Conservation (phyloP, 768 basidiomycete genomes). For the Tremella mesenterica region DNA sequence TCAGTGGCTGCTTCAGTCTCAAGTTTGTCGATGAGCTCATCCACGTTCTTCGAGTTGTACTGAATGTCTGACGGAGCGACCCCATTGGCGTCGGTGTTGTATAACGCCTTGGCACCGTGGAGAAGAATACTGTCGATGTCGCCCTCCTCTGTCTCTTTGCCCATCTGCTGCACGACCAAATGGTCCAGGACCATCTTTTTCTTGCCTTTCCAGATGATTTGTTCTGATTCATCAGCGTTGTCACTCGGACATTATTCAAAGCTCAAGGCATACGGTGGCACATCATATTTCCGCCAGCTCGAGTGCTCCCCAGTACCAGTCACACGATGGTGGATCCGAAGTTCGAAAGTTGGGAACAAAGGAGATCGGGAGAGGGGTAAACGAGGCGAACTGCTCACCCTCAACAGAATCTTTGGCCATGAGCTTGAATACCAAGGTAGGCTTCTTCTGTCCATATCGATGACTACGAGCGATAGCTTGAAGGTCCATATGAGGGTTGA, state of each 20-base stretch:
- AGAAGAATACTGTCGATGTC: slow-evolving; percentile 83
- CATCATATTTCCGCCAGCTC: too few species aligned
- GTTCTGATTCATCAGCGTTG: slow-evolving; percentile 52
- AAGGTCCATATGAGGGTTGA: slow-evolving; percentile 86
- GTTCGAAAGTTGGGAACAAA: too few species aligned
- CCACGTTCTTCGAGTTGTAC: slow-evolving; percentile 65
- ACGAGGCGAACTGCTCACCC: slow-evolving; percentile 51
- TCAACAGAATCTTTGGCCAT: slow-evolving; percentile 93
- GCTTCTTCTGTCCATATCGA: slow-evolving; percentile 89
- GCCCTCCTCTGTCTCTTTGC: slow-evolving; percentile 68
- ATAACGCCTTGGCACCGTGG: slow-evolving; percentile 77
- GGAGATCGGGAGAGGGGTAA: too few species aligned
- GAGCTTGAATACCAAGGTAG: slow-evolving; percentile 87
- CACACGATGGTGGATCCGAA: too few species aligned
- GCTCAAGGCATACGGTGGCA: too few species aligned
- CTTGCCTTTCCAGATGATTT: slow-evolving; percentile 85
- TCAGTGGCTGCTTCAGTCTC: slow-evolving; percentile 54
- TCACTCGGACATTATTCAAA: too few species aligned
- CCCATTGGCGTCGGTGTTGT: slow-evolving; percentile 51
- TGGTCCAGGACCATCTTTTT: slow-evolving; percentile 91
- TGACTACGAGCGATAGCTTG: slow-evolving; percentile 95
- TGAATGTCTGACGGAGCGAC: slow-evolving; percentile 55
- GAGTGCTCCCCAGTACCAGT: too few species aligned
- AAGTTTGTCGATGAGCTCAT: slow-evolving; percentile 76
- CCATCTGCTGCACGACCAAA: slow-evolving; percentile 92